These are phyloP conservation scores for Pinus tabuliformis DNA, from an alignment of 75 land plant species.

Conservation along the genomic window DNA sequence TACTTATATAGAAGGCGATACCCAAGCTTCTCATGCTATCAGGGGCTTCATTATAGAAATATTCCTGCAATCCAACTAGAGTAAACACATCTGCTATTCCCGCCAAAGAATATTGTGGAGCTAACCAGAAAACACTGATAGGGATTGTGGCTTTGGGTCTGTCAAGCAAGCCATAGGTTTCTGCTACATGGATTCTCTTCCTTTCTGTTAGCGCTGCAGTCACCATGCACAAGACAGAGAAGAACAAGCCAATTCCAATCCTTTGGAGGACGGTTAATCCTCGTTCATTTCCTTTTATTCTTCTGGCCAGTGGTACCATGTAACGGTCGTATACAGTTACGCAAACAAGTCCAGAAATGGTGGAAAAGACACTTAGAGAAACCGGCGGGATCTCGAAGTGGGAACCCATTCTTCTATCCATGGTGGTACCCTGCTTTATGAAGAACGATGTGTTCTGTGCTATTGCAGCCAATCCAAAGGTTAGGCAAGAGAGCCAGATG, in stretches of 20 bases:
- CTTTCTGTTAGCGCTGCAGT: conserved; percentile 21
- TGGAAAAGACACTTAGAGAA: conserved; percentile 28
- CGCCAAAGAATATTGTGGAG: conserved; percentile 30
- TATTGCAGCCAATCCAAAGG: conserved; percentile 11
- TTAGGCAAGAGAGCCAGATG: conserved; percentile 26
- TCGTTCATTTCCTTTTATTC: conserved; percentile 6
- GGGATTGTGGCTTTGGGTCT: conserved; percentile 27
- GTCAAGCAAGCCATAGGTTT: conserved; percentile 32
- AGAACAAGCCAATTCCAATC: conserved; percentile 19
- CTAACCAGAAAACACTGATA: conserved; percentile 26
- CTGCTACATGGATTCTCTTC: conserved; percentile 13
- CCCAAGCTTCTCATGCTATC: conserved; percentile 45
- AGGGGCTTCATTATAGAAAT: conserved; percentile 48
- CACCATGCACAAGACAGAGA: conserved; percentile 6
- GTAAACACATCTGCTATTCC: conserved; percentile 45
- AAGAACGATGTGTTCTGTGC: conserved; percentile 24
- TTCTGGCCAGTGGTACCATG: conserved; percentile 27
- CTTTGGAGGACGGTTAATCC: conserved; percentile 23
- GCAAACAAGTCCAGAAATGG: conserved; percentile 9
- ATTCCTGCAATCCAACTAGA: conserved; percentile 35
- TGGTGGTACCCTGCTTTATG: conserved; percentile 30
- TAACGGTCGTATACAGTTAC: conserved; percentile 24
- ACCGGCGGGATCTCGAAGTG: conserved; percentile 32
- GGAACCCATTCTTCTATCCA: conserved; percentile 20
- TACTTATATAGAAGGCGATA: conserved; percentile 31